Percentiles rank a stretch among this genome's conserved stretches.
These are phyloP conservation scores for Didymella keratinophila DNA, from an alignment of 2,329 filamentous ascomycete species.

Conservation along the genomic window DNA sequence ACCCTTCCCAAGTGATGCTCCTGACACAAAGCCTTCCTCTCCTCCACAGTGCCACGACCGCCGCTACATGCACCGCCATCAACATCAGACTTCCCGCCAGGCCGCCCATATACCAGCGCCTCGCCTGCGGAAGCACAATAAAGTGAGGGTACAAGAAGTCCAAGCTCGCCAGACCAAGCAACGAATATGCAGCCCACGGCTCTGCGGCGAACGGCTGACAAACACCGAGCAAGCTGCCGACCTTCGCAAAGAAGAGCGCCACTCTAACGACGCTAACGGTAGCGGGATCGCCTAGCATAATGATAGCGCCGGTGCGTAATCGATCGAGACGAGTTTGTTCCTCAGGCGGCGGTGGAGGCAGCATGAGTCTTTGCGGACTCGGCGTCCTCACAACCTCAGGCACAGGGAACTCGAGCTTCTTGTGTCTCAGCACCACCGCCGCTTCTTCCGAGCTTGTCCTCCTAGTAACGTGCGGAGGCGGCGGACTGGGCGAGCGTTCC, in stretches of 20 bases:
- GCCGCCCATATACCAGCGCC: slow-evolving; percentile 37
- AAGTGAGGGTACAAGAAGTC: slow-evolving; percentile 59
- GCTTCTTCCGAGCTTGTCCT: slow-evolving; percentile 38
- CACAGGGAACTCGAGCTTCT: slow-evolving; percentile 39
- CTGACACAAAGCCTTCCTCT: slow-evolving; percentile 44
- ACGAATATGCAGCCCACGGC: slow-evolving; percentile 69
- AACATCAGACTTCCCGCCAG: slow-evolving; percentile 53
- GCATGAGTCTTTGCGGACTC: slow-evolving; percentile 41
- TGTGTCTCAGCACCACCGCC: slow-evolving; percentile 41
- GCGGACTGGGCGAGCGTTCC: slow-evolving; percentile 48
- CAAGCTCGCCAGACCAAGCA: slow-evolving; percentile 72
- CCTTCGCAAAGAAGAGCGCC: slow-evolving; percentile 72
- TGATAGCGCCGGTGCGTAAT: slow-evolving; percentile 17
- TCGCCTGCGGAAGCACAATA: slow-evolving; percentile 17
- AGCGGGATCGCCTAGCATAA: slow-evolving; percentile 40
- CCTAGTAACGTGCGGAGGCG: slow-evolving; percentile 24
- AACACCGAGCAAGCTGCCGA: slow-evolving; percentile 68
- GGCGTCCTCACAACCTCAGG: slow-evolving; percentile 28
- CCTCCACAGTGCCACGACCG: slow-evolving; percentile 51
- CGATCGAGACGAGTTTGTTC: neutral
- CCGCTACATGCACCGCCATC: slow-evolving; percentile 57
- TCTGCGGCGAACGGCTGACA: slow-evolving; percentile 78
- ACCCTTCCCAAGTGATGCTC: slow-evolving; percentile 33
- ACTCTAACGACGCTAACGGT: slow-evolving; percentile 59
- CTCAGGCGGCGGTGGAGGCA: slow-evolving; percentile 43